Evolutionary conservation across 495 filamentous ascomycete species (phyloP), one percentile per base, ranked within the genome.

Genomic region (Podospora comata): DNA sequence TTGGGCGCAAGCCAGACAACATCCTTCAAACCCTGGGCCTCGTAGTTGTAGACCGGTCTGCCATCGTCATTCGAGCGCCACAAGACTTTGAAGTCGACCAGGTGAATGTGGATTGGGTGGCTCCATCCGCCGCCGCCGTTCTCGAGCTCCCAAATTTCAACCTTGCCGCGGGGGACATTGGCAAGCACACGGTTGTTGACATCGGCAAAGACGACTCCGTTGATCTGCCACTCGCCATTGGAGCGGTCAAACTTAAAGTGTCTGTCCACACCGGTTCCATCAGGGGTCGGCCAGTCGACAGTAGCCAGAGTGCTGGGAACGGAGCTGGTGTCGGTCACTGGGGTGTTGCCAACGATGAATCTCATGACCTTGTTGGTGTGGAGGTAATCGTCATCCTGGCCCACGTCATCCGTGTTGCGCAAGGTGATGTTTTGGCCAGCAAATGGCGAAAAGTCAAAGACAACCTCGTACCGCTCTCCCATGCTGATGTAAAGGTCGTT

Each of bases 71-170:
- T 59, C n/a, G 74, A 80, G 4, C 73, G 76, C 4, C 83, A 82
- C 0, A 77, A 73, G 34, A 89, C 77, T 48, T 82, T 76, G 69
- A 89, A 83, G 66, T 88, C 86, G 61, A 89, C 82, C 15, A 89
- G 78, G 70, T 89, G 86, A 55, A 89, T 79, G 73, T 89, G 86
- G 54, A 88, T 79, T 5, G 85, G 85, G 62, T 86, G 85, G 16
- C 77, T 78, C 78, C 84, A 85, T 27, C 76, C 79, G 30, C 82
- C 80, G 53, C 78, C 76, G 13, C 64, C 68, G 69, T 86, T 85
- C 71, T 78, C 74, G 4, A 87, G 75, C 67, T 82, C 77, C 85
- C 84, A 87, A 18, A 82, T 75, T 72, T 87, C 80, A 2, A 81
- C 77, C 0, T 74, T 75, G 15, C 85, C 85, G 13, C 81, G 78